phyloP scores from a whole-genome alignment of 208 protist genomes.

The Leishmania guyanensis region DNA sequence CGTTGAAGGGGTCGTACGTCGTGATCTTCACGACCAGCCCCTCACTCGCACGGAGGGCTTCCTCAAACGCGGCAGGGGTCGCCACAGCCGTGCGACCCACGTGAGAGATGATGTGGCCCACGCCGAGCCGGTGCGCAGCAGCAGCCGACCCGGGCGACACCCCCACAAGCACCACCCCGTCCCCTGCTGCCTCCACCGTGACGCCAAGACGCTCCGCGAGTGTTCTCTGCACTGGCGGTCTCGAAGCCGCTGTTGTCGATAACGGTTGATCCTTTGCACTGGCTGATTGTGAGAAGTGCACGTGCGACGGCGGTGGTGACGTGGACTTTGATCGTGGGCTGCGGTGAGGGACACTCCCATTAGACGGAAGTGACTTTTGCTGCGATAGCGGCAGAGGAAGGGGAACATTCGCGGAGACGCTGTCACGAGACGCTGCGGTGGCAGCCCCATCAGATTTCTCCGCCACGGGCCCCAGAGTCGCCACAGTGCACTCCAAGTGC shows the following conservation, averaged over 20 bases:
- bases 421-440: background rate
- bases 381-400: background rate
- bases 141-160: slow-evolving; percentile 39
- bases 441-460: background rate
- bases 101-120: slow-evolving; percentile 58
- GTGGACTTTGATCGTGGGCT: background rate
- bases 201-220: slow-evolving; percentile 34
- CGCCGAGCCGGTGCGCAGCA: slow-evolving; percentile 20
- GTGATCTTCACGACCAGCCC: slow-evolving; percentile 42
- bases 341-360: background rate
- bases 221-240: background rate
- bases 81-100: slow-evolving; percentile 40
- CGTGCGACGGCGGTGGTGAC: background rate
- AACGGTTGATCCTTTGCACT: background rate
- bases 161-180: slow-evolving; percentile 44
- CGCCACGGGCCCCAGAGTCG: slow-evolving; percentile 8
- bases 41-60: slow-evolving; percentile 26
- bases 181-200: slow-evolving; percentile 20
- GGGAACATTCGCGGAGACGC: background rate
- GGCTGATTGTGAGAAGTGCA: background rate
- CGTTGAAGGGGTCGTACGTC: slow-evolving; percentile 50
- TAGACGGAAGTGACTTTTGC: background rate
- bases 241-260: background rate
- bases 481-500: slow-evolving; percentile 20
- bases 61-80: slow-evolving; percentile 28